Base-by-base conservation (phyloP, 139 green algal species). In the Mesostigma viride region DNA sequence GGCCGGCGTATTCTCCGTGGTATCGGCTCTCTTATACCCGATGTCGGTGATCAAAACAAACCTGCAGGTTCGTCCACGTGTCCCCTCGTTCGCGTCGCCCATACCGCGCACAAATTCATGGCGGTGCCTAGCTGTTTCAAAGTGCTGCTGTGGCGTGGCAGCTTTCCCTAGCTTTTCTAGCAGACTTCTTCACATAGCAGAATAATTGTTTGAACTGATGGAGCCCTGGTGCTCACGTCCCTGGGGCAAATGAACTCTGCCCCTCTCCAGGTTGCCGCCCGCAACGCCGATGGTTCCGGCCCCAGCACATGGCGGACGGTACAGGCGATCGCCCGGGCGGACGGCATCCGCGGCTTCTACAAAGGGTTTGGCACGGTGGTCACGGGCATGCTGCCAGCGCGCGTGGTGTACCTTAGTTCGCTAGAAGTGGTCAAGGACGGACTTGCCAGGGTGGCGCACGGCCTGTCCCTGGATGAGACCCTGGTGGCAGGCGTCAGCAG, bases 31-130 rank as follows among this genome's bases (percentile, higher is more conserved):
- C 5, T 79, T 97, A 3, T 97, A 86, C 70, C 91, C 91, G 1
- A 67, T 97, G 0, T 82, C 82, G 0, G 91, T 97, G 0, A 83
- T 97, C 27, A 97, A 97, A 65, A 97, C 91, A 0, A 83, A 35
- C 34, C 84, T 57, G 57, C 86, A 63, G 77, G 72, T 77, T n/a
- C n/a, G n/a, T n/a, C n/a, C n/a, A n/a, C n/a, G n/a, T n/a, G n/a
- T n/a, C n/a, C n/a, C n/a, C n/a, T n/a, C n/a, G n/a, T n/a, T n/a
- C n/a, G n/a, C n/a, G n/a, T n/a, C n/a, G n/a, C n/a, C n/a, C n/a
- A n/a, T n/a, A n/a, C n/a, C n/a, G n/a, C n/a, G 24, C 40, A 53
- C 14, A 17, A 14, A 53, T 24, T 53, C 40, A 53, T 53, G 40
- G 40, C 40, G n/a, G n/a, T n/a, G n/a, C n/a, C n/a, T n/a, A n/a